phyloP scores from a whole-genome alignment of 1,284 basidiomycete species.

The Pyrrhoderma lamaoense region DNA sequence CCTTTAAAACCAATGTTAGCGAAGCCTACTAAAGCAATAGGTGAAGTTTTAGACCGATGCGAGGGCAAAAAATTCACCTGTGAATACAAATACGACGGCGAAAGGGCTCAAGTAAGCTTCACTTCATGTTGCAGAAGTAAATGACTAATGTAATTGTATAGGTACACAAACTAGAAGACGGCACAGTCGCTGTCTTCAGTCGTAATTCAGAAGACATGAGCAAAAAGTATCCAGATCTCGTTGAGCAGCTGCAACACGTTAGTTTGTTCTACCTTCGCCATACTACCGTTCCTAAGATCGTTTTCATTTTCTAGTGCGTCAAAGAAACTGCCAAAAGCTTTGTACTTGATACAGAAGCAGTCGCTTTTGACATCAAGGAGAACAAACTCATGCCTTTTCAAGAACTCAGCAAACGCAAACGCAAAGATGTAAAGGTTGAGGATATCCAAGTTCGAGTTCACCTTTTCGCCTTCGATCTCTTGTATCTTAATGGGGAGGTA shows the following conservation, averaged over 20 bases:
- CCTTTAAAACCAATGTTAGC: conserved; percentile 99
- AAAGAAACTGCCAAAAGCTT: conserved; percentile 79
- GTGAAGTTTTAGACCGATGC: conserved; percentile 97
- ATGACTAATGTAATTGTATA: conserved; percentile 24
- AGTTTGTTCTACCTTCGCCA: conserved; percentile 23
- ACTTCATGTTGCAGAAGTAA: neutral
- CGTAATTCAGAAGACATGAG: conserved; percentile 99
- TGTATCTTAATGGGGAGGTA: conserved; percentile 92
- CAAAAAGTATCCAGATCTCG: conserved; percentile 96
- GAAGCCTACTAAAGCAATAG: conserved; percentile 99
- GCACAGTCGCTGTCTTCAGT: conserved; percentile 84
- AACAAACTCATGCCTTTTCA: conserved; percentile 93
- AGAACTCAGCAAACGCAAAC: conserved; percentile 89
- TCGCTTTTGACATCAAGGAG: conserved; percentile 85
- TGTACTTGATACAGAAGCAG: conserved; percentile 93
- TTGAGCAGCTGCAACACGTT: conserved; percentile 86
- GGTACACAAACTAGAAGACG: conserved; percentile 79
- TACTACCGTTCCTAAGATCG: conserved; percentile 12
- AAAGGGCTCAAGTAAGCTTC: conserved; percentile 77
- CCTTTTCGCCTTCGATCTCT: conserved; percentile 91
- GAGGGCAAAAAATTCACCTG: conserved; percentile 96
- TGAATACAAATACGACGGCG: conserved; percentile 99
- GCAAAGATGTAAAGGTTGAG: conserved; percentile 95
- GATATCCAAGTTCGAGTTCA: conserved; percentile 96
- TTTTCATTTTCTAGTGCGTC: conserved; percentile 55